Percentiles rank a stretch among this genome's conserved stretches.
These are phyloP conservation scores for Akebia trifoliata DNA, from an alignment of 164 flowering plant species.

Conservation along the genomic window DNA sequence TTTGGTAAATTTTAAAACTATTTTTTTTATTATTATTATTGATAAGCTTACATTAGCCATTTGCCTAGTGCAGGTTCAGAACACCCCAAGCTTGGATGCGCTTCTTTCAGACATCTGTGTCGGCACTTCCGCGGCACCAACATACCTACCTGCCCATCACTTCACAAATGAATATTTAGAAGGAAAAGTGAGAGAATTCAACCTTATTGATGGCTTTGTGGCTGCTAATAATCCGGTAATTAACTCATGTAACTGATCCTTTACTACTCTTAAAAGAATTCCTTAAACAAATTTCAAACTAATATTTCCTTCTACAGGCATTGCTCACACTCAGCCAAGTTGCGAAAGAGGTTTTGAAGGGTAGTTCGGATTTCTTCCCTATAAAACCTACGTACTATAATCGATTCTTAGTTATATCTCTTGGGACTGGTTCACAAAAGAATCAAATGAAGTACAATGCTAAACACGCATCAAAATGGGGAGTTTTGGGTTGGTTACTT, in stretches of 20 bases:
- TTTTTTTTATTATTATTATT: background rate
- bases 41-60: no score
- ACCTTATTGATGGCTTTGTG: slow-evolving; percentile 33
- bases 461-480: slow-evolving; percentile 29
- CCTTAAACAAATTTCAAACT: background rate
- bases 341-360: slow-evolving; percentile 18
- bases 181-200: slow-evolving; percentile 23
- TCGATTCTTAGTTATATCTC: slow-evolving; percentile 26
- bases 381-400: slow-evolving; percentile 21
- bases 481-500: slow-evolving; percentile 26
- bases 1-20: no score
- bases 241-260: background rate
- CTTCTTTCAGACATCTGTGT: slow-evolving; percentile 33
- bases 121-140: slow-evolving; percentile 38
- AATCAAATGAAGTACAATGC: slow-evolving; percentile 18
- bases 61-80: slow-evolving; percentile 27
- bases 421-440: slow-evolving; percentile 35
- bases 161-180: slow-evolving; percentile 16
- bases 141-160: slow-evolving; percentile 33
- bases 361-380: slow-evolving; percentile 19
- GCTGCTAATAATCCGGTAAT: slow-evolving; percentile 35
- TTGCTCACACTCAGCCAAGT: slow-evolving; percentile 28
- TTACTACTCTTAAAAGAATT: background rate
- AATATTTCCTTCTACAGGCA: slow-evolving; percentile 6
- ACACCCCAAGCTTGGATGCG: slow-evolving; percentile 23